Evolutionary conservation across 208 protist species (phyloP).

Genomic region (Trypanosoma avium): DNA sequence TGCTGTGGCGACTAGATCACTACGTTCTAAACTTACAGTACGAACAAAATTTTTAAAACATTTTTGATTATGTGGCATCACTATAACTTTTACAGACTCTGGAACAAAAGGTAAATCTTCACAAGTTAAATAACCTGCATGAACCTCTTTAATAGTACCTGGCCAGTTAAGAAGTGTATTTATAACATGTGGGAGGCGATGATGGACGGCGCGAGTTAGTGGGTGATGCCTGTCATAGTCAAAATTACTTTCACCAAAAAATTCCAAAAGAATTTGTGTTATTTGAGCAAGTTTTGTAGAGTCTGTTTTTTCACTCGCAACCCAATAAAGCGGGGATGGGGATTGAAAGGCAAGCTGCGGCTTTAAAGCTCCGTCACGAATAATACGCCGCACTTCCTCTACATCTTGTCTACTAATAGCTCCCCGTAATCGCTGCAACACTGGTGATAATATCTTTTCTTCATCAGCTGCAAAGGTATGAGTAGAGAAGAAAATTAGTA

Average conservation of each 20-base stretch:
- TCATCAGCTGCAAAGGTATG: neutral
- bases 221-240: constrained; percentile 49
- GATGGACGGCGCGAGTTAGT: constrained; percentile 57
- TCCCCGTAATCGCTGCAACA: neutral
- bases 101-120: constrained; percentile 37
- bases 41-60: constrained; percentile 36
- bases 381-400: constrained; percentile 10
- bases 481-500: constrained; percentile 17
- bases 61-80: constrained; percentile 24
- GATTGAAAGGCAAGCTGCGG: neutral
- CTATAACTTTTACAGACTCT: constrained; percentile 35
- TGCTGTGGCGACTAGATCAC: constrained; percentile 35
- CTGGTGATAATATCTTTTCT: neutral
- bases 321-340: constrained; percentile 28
- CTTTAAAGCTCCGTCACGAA: neutral
- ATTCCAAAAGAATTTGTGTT: constrained; percentile 16
- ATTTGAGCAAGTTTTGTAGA: constrained; percentile 24
- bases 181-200: constrained; percentile 33
- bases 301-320: constrained; percentile 21
- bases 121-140: constrained; percentile 35
- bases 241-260: constrained; percentile 30
- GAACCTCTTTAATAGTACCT: constrained; percentile 49
- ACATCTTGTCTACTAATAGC: constrained; percentile 21
- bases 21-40: constrained; percentile 25
- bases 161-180: constrained; percentile 26